Base-by-base conservation (phyloP, 2,329 filamentous ascomycete species). In the Aspergillus sojae region DNA sequence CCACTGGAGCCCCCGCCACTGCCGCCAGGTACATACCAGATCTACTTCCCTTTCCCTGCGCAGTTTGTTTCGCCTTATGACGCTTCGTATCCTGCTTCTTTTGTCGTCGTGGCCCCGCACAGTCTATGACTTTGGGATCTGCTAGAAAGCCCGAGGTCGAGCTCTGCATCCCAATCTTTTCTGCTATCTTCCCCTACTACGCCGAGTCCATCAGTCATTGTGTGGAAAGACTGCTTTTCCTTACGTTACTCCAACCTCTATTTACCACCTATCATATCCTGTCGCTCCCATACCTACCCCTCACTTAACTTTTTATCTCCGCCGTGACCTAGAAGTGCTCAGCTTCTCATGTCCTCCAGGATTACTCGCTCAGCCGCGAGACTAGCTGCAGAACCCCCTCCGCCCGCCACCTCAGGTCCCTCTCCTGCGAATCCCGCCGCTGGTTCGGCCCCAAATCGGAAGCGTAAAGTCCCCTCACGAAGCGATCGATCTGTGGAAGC, bases 321-420 rank as follows among this genome's bases (percentile, higher is more conserved):
- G 52, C 50, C 43, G 50, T 70, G 61, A 61, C 43, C 54, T 58
- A 28, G 58, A 65, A 68, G 76, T 75, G 72, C 69, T 70, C 75
- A 76, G 68, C 78, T 84, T 90, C 92, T 94, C 89, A 97, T 97
- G 93, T 92, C 92, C 88, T 84, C 89, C 87, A 97, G 94, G 92
- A 89, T 95, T 75, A 97, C 94, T 85, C 93, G 94, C 85, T 95
- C 94, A 75, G 91, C 94, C 80, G 91, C 94, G 84, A 93, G 93
- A 85, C 89, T 92, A 87, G 92, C 92, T 83, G 91, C 92, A 81
- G 85, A 84, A 70, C 74, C 79, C 68, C 74, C 81, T 70, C 75
- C 80, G 68, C 75, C 82, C 72, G 73, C 79, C 72, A 73, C 69
- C 80, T 65, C 75, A 76, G 67, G 71, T 75, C 67, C 74, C 74